Evolutionary conservation across 495 filamentous ascomycete genomes (phyloP).

Genomic region (Oleoguttula mirabilis): DNA sequence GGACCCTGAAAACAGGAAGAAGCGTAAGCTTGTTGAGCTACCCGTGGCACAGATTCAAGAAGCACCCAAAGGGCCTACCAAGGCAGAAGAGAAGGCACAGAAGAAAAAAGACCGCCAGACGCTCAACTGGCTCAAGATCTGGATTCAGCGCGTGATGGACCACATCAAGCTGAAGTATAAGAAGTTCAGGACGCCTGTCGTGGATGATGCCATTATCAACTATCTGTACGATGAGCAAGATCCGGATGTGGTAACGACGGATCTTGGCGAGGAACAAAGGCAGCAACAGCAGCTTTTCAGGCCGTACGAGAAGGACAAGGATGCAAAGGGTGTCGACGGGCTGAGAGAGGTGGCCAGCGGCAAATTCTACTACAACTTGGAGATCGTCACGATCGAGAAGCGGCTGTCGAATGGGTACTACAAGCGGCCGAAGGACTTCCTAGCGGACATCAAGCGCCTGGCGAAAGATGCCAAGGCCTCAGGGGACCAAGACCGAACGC

Average conservation of each 20-base stretch:
- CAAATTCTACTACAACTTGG: conserved; percentile 89
- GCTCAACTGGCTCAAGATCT: conserved; percentile 73
- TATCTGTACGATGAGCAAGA: conserved; percentile 78
- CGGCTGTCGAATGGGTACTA: conserved; percentile 92
- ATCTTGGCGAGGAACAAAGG: conserved; percentile 49
- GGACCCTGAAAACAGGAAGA: conserved; percentile 70
- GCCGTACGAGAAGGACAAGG: conserved; percentile 62
- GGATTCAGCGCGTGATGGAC: conserved; percentile 88
- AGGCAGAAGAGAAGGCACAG: conserved; percentile 68
- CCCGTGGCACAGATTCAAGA: conserved; percentile 43
- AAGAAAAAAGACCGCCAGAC: conserved; percentile 67
- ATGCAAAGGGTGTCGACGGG: conserved; percentile 61
- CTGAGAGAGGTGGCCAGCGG: conserved; percentile 55
- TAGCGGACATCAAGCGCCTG: conserved; percentile 70
- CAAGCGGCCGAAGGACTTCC: conserved; percentile 73
- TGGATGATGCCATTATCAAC: conserved; percentile 56
- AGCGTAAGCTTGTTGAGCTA: conserved; percentile 64
- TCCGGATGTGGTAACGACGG: conserved; percentile 65
- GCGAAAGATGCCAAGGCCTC: conserved; percentile 67
- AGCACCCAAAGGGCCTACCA: conserved; percentile 38
- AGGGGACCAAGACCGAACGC: conserved; percentile 58
- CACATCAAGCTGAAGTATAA: conserved; percentile 76
- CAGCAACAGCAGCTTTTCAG: conserved; percentile 42
- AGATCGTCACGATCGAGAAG: conserved; percentile 87
- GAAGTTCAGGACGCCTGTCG: conserved; percentile 66